phyloP scores from a whole-genome alignment of 345 rosid genomes.

The Physaria fendleri region DNA sequence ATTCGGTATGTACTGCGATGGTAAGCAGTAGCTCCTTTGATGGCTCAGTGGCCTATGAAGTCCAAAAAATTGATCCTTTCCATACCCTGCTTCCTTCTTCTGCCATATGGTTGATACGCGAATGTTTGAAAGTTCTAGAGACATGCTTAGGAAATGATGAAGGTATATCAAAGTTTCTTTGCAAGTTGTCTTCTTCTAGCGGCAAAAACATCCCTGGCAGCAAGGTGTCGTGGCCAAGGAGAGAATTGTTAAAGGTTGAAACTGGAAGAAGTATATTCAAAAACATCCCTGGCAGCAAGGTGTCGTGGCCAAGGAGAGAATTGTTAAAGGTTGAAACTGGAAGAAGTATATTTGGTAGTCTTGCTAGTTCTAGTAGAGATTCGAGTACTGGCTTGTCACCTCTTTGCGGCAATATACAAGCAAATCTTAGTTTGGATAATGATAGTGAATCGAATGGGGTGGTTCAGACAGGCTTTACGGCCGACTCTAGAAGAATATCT shows the following conservation, averaged over 20 bases:
- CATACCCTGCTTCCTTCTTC: conserved; percentile 44
- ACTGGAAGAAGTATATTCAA: conserved; percentile 51
- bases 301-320: conserved; percentile 50
- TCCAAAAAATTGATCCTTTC: conserved; percentile 22
- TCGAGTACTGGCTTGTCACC: conserved; percentile 29
- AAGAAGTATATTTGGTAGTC: conserved; percentile 45
- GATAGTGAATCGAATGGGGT: conserved; percentile 29
- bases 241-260: conserved; percentile 44
- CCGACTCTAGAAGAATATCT: conserved; percentile 30
- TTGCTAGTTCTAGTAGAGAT: conserved; percentile 46
- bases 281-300: conserved; percentile 36
- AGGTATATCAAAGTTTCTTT: conserved; percentile 35
- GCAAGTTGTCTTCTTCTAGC: conserved; percentile 27
- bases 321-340: conserved; percentile 49
- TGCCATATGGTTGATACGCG: conserved; percentile 51
- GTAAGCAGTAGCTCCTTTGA: conserved; percentile 44
- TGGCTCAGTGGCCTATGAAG: conserved; percentile 36
- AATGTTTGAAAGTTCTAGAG: conserved; percentile 74
- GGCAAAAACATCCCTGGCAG: conserved; percentile 33
- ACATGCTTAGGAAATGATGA: conserved; percentile 60
- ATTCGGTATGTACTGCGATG: conserved; percentile 52
- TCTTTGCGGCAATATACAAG: too few relatives aligned
- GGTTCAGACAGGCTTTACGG: conserved; percentile 18
- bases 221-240: conserved; percentile 51
- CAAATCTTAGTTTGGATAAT: too few relatives aligned